Evolutionary conservation across 768 basidiomycete genomes (phyloP).

Genomic region (Strobilomyces confusus): DNA sequence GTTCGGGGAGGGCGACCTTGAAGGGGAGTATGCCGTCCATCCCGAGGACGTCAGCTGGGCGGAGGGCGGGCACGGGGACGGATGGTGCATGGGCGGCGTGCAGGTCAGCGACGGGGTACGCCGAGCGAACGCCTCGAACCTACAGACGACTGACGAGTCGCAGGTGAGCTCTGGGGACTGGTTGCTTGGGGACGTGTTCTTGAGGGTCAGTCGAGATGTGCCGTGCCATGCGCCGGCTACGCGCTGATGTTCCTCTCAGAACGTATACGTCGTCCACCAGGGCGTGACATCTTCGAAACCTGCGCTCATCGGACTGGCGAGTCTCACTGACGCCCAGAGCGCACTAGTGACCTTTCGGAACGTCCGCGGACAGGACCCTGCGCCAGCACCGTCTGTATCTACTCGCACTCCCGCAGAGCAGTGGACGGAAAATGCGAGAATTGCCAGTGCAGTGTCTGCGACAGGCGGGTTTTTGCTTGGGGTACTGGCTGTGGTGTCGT

Average conservation of each 20-base stretch:
- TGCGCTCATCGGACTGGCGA: slow-evolving; percentile 44
- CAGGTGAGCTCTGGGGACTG: slow-evolving; percentile 57
- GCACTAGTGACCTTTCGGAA: slow-evolving; percentile 39
- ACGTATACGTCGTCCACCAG: slow-evolving; percentile 51
- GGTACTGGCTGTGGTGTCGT: slow-evolving; percentile 21
- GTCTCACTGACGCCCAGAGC: slow-evolving; percentile 36
- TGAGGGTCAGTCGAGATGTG: slow-evolving; percentile 38
- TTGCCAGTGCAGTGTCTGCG: slow-evolving; percentile 23
- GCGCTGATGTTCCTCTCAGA: slow-evolving; percentile 31
- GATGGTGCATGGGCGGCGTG: slow-evolving; percentile 56
- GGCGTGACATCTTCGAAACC: slow-evolving; percentile 35
- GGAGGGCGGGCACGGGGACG: slow-evolving; percentile 35
- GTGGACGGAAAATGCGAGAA: slow-evolving; percentile 16
- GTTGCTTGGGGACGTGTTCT: slow-evolving; percentile 56
- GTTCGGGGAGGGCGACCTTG: slow-evolving; percentile 36
- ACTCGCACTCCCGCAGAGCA: slow-evolving; percentile 3
- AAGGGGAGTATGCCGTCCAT: slow-evolving; percentile 42
- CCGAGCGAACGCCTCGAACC: neutral
- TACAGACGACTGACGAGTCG: slow-evolving; percentile 1
- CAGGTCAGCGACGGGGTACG: slow-evolving; percentile 49
- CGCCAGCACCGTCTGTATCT: slow-evolving; percentile 21
- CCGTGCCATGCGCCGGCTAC: slow-evolving; percentile 2
- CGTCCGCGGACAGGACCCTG: slow-evolving; percentile 41
- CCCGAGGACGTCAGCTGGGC: slow-evolving; percentile 53
- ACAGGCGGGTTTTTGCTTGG: slow-evolving; percentile 38